A percentile compares a stretch with the other conserved stretches of the same genome.
phyloP scores from a whole-genome alignment of 2,329 filamentous ascomycete species.

The Trichophyton simii region DNA sequence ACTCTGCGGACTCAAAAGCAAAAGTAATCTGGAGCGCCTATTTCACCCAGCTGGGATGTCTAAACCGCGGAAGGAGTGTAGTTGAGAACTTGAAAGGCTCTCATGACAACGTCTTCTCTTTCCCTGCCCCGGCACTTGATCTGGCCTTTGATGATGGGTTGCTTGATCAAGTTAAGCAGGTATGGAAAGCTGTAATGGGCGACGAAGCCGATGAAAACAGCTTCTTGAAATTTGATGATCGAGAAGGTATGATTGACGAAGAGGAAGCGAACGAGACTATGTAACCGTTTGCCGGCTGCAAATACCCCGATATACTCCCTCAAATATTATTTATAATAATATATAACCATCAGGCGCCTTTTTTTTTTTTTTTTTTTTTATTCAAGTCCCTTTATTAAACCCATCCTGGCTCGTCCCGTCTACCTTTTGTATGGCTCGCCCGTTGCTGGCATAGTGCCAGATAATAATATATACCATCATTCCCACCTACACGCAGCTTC shows the following conservation, averaged over 20 bases:
- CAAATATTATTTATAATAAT: background rate
- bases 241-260: conserved; percentile 50
- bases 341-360: background rate
- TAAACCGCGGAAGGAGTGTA: conserved; percentile 11
- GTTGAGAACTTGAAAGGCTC: conserved; percentile 15
- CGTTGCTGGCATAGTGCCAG: too few species aligned
- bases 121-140: conserved; percentile 49
- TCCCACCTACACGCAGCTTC: too few species aligned
- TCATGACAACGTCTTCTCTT: conserved; percentile 39
- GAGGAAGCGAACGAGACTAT: background rate
- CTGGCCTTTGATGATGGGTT: conserved; percentile 62
- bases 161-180: conserved; percentile 52
- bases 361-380: too few species aligned
- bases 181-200: conserved; percentile 55
- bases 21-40: conserved; percentile 40
- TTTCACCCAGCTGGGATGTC: conserved; percentile 37
- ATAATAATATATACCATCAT: too few species aligned
- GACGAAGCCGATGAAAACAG: conserved; percentile 37
- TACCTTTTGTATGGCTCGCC: too few species aligned
- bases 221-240: conserved; percentile 70
- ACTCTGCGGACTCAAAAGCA: conserved; percentile 24
- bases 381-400: too few species aligned
- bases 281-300: background rate
- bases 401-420: too few species aligned
- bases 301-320: background rate